Evolutionary conservation across 78 protist genomes (phyloP).

Genomic region (Fonticula alba): DNA sequence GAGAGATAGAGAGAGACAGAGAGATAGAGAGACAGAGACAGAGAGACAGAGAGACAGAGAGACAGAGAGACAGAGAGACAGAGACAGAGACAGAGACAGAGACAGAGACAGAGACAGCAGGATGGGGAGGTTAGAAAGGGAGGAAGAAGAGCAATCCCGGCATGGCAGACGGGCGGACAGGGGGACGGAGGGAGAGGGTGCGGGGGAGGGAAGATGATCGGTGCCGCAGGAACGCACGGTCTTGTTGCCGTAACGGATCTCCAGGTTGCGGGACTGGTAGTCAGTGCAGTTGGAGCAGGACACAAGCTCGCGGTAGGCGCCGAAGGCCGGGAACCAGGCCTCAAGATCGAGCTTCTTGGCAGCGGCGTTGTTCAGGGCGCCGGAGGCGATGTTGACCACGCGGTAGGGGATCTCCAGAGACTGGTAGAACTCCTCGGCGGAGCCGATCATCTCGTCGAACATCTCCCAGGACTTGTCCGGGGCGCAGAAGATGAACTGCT

Average conservation of each 20-base stretch:
- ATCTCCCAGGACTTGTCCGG: slow-evolving; percentile 87
- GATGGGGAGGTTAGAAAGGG: too few species aligned
- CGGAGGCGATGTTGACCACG: slow-evolving; percentile 88
- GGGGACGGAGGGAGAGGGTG: too few species aligned
- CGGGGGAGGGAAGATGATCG: too few species aligned
- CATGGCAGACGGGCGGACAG: too few species aligned
- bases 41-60: too few species aligned
- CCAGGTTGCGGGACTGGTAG: slow-evolving; percentile 80
- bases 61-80: too few species aligned
- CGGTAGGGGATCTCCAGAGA: slow-evolving; percentile 84
- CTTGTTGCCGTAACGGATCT: slow-evolving; percentile 55
- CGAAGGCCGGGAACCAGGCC: slow-evolving; percentile 95
- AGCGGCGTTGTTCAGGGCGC: slow-evolving; percentile 95
- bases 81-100: too few species aligned
- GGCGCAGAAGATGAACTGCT: slow-evolving; percentile 73
- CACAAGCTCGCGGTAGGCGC: slow-evolving; percentile 90
- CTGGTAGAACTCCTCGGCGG: slow-evolving; percentile 79
- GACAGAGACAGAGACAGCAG: too few species aligned
- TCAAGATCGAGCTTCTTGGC: slow-evolving; percentile 98
- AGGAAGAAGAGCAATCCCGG: too few species aligned
- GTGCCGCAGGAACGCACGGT: too few species aligned
- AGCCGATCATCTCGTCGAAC: slow-evolving; percentile 77
- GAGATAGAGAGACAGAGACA: too few species aligned
- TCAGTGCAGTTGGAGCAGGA: slow-evolving; percentile 99
- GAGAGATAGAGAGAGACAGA: too few species aligned